Base-by-base conservation (phyloP, 441 rosid species). In the Metrosideros polymorpha region DNA sequence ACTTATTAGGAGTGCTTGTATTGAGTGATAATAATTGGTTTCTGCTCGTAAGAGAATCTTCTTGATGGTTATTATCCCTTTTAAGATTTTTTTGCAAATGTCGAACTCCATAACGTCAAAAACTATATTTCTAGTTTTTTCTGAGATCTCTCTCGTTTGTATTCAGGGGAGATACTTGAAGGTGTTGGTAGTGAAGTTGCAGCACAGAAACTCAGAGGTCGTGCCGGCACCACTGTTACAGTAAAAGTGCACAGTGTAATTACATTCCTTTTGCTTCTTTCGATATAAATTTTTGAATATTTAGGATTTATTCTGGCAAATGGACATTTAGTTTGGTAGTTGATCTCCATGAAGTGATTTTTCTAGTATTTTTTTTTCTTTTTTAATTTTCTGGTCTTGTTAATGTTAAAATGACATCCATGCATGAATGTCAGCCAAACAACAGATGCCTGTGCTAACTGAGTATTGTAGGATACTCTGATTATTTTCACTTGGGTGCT, bases 201-300 rank as follows among this genome's bases (percentile, higher is more conserved):
- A 84, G 98, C 98, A 15, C 93, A 87, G 90, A 97, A 92, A 91
- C 98, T 97, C 79, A 94, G 99, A 92, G 99, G 99, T 86, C 90
- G 88, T 83, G 96, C 92, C 57, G 99, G 98, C 89, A 95, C 99
- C 84, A 91, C 92, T 4, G 98, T 97, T 54, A 93, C 91, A 35
- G 91, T 97, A 82, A 97, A 95, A 92, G 86, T 97, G 49, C 95
- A 92, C 86, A 92, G 87, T 82, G 99, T 96, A 93, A 90, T 32
- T 30, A 4, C 32, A 7, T 6, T 29, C 35, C 49, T 51, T 66
- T 61, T 27, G 39, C 19, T 49, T 63, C 6, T 24, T 22, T 55
- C 35, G 9, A 27, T 56, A 59, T 42, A 8, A 30, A 84, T 47
- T 83, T 82, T 83, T 35, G 24, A 18, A 66, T 32, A 9, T 9